Conservation (phyloP, 73 alveolate genomes). For the Tetrahymena malaccensis region DNA sequence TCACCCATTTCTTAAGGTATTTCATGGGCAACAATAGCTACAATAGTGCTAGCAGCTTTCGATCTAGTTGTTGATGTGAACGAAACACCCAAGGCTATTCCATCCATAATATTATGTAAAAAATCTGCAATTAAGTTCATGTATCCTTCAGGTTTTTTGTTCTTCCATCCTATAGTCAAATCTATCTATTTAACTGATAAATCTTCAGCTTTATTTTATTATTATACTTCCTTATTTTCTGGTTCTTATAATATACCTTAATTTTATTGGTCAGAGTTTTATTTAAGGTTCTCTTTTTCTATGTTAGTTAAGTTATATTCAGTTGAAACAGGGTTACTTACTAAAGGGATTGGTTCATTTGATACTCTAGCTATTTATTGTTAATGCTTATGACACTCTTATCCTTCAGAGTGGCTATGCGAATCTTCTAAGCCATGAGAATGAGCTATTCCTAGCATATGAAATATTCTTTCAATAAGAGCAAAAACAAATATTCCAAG, state of each 20-base stretch:
- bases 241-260: not conserved
- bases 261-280: not conserved
- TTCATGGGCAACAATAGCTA: slow-evolving; percentile 37
- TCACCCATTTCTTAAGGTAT: slow-evolving; percentile 39
- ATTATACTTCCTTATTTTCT: not conserved
- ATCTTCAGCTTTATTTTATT: not conserved
- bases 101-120: slow-evolving; percentile 36
- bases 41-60: slow-evolving; percentile 5
- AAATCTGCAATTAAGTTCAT: slow-evolving; percentile 17
- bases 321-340: not conserved
- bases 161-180: slow-evolving; percentile 4
- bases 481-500: not conserved
- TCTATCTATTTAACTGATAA: not conserved
- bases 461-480: not conserved
- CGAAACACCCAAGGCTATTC: slow-evolving; percentile 21
- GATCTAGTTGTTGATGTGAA: slow-evolving; percentile 3
- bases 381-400: not conserved
- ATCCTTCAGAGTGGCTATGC: not conserved
- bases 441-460: not conserved
- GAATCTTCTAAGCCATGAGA: not conserved
- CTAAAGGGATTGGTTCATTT: not conserved
- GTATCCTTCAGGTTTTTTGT: slow-evolving; percentile 27
- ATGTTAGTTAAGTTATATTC: not conserved
- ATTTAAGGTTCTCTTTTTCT: not conserved
- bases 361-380: not conserved